Base-by-base conservation (phyloP, 2,329 filamentous ascomycete genomes). In the Fusarium euwallaceae region DNA sequence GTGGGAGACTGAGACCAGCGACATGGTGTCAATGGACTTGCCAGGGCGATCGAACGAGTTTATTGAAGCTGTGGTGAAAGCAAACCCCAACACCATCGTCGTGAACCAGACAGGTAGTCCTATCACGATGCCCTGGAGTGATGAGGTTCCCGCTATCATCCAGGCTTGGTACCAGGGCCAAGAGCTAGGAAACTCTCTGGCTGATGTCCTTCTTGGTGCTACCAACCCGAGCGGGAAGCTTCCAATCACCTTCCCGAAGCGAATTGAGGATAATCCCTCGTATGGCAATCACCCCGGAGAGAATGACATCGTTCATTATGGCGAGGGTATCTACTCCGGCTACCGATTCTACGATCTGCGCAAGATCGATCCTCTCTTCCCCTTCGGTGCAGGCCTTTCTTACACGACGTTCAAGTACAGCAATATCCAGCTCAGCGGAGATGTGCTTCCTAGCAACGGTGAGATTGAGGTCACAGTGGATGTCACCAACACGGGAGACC, bases 311-410 rank as follows among this genome's bases (percentile, higher is more conserved):
- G 90, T 91, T 1, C 82, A 72, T 3, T 94, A 94, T 76, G 92
- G 91, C 32, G 93, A 94, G 81, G 92, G 92, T 66, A 86, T 94
- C 45, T 94, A 92, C 79, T 86, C 94, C 16, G 93, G 93, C 0
- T 95, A 95, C 81, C 85, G 92, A 12, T 93, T 89, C 82, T 94
- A 93, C 78, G 92, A 94, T 9, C 64, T 73, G n/a, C 73, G 74
- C 34, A 72, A 76, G 17, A 72, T 77, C 37, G 85, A 89, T 29
- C 87, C 90, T 0, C 85, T 91, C 2, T 75, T 69, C 17, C 58
- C 71, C 6, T 75, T 75, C 16, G 73, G 72, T 3, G 43, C 61
- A 3, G 73, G 71, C 3, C 36, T 75, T 3, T 69, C 68, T n/a
- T 74, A 75, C 48, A 75, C 73, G 2, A 48, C 61, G 2, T 74